Conservation (phyloP, 495 filamentous ascomycete genomes). For the Pseudomonodictys pantanalensis region DNA sequence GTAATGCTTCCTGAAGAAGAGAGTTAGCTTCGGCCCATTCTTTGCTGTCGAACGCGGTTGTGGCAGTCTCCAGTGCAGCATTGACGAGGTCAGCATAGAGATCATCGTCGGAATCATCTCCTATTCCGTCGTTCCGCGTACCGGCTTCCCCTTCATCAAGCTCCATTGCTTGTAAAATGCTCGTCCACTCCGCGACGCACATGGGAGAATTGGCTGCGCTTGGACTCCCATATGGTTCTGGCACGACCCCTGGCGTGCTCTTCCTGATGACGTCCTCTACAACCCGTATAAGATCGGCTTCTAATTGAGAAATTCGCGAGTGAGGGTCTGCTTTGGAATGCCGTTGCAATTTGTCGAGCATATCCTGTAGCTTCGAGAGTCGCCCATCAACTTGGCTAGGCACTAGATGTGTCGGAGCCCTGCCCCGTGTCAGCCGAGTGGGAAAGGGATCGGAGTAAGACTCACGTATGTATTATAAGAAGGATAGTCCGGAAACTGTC, state of each 20-base stretch:
- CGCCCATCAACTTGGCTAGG: conserved; percentile 13
- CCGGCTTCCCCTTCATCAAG: conserved; percentile 18
- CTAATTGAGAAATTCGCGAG: conserved; percentile 17
- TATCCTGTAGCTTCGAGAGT: conserved; percentile 19
- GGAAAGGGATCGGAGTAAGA: conserved; percentile 5
- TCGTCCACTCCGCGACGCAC: conserved; percentile 23
- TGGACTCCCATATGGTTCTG: conserved; percentile 10
- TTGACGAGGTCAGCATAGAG: conserved; percentile 36
- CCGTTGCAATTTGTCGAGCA: conserved; percentile 24
- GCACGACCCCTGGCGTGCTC: too few relatives aligned
- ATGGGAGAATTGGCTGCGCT: conserved; percentile 17
- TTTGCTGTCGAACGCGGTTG: conserved; percentile 36
- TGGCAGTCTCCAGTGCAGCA: conserved; percentile 33
- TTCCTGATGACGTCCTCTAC: conserved; percentile 22
- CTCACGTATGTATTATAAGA: conserved; percentile 29
- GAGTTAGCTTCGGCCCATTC: conserved; percentile 37
- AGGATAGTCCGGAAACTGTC: conserved; percentile 22
- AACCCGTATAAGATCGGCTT: conserved; percentile 19
- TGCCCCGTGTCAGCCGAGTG: conserved; percentile 16
- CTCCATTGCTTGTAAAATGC: conserved; percentile 19
- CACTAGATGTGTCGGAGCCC: conserved; percentile 11
- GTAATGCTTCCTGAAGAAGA: conserved; percentile 38
- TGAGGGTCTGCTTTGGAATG: conserved; percentile 13
- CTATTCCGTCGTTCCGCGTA: conserved; percentile 12
- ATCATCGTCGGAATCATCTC: conserved; percentile 25